Percentiles rank a stretch among this genome's conserved stretches.
phyloP scores from a whole-genome alignment of 805 yeast species.

The Spathaspora hagerdaliae region DNA sequence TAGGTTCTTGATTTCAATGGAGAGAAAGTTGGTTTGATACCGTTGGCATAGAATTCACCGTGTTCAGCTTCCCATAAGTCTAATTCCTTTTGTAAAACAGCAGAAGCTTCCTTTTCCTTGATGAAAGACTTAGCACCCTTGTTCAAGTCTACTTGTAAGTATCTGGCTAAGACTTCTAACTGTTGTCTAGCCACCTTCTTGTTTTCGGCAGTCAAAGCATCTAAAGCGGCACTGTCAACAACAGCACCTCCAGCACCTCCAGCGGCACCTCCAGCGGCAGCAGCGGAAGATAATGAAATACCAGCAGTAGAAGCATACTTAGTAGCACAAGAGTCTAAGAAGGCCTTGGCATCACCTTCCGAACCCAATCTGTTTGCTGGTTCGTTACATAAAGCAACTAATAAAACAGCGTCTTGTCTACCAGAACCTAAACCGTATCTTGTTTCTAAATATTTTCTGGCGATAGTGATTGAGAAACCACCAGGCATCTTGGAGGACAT shows the following conservation, averaged over 20 bases:
- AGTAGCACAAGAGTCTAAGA: slow-evolving; percentile 75
- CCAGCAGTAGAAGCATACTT: slow-evolving; percentile 85
- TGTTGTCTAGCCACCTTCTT: slow-evolving; percentile 69
- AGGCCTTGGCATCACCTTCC: slow-evolving; percentile 88
- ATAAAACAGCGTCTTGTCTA: slow-evolving; percentile 87
- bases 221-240: slow-evolving; percentile 93
- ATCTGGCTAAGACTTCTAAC: slow-evolving; percentile 89
- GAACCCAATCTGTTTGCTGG: slow-evolving; percentile 84
- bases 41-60: slow-evolving; percentile 92
- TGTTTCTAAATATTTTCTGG: slow-evolving; percentile 87
- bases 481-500: slow-evolving; percentile 99
- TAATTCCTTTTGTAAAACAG: slow-evolving; percentile 79
- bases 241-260: slow-evolving; percentile 78
- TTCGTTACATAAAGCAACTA: slow-evolving; percentile 81
- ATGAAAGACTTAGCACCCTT: slow-evolving; percentile 84
- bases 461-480: slow-evolving; percentile 89
- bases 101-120: slow-evolving; percentile 80
- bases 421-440: slow-evolving; percentile 93
- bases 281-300: slow-evolving; percentile 64
- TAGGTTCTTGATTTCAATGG: slow-evolving; percentile 91
- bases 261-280: slow-evolving; percentile 51
- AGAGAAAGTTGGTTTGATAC: slow-evolving; percentile 87
- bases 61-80: slow-evolving; percentile 81
- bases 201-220: slow-evolving; percentile 69
- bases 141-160: slow-evolving; percentile 87